Conservation (phyloP, 1,139 yeast species). For the Kodamaea anthophila region DNA sequence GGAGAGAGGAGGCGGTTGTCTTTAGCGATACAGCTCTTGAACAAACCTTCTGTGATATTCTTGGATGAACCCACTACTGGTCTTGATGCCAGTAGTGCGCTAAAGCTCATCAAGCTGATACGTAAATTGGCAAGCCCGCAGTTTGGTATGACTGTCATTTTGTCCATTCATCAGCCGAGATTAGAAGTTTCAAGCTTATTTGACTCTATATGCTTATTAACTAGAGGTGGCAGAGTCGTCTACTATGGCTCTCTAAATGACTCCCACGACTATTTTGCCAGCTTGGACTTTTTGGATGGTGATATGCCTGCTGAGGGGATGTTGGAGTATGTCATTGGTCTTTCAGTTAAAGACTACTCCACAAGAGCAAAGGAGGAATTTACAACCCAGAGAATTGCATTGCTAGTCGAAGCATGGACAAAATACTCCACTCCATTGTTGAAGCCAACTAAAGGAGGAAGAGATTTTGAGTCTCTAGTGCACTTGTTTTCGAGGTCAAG, state of each 20-base stretch:
- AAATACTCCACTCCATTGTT: neutral
- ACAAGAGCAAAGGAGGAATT: slow-evolving; percentile 14
- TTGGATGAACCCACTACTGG: slow-evolving; percentile 26
- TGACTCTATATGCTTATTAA: slow-evolving; percentile 18
- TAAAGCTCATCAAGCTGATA: slow-evolving; percentile 16
- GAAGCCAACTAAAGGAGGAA: neutral
- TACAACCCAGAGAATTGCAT: slow-evolving; percentile 12
- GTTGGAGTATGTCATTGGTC: slow-evolving; percentile 16
- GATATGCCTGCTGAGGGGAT: slow-evolving; percentile 2
- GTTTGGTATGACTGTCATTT: slow-evolving; percentile 18
- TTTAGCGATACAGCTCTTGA: slow-evolving; percentile 19
- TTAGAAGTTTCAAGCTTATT: slow-evolving; percentile 17
- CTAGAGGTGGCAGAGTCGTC: slow-evolving; percentile 20
- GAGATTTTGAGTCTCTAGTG: slow-evolving; percentile 9
- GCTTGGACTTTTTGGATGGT: slow-evolving; percentile 7
- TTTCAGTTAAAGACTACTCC: slow-evolving; percentile 18
- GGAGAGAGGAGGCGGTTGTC: slow-evolving; percentile 21
- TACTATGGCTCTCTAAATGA: slow-evolving; percentile 16
- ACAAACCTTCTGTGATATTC: slow-evolving; percentile 18
- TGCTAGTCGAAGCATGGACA: slow-evolving; percentile 16
- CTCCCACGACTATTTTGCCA: slow-evolving; percentile 15
- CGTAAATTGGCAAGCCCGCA: slow-evolving; percentile 18
- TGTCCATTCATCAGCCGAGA: slow-evolving; percentile 22
- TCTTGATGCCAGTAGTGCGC: slow-evolving; percentile 19
- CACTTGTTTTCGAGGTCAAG: slow-evolving; percentile 11